Conservation (phyloP, 2,329 filamentous ascomycete species). For the Paraphaeosphaeria minitans region DNA sequence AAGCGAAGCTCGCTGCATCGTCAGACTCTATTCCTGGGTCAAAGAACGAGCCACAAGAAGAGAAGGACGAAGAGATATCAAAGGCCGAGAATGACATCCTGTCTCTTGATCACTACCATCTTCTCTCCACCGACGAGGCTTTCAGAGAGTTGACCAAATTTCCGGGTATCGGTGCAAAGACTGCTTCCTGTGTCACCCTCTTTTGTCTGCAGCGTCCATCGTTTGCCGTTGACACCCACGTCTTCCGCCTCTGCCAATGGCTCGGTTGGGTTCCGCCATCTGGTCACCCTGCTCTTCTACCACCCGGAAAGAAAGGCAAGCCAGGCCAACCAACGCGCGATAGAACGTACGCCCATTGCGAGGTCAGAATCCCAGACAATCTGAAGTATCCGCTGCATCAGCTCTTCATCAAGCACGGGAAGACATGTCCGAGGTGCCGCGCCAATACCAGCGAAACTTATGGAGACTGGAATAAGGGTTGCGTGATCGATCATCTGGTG, state of each 20-base stretch:
- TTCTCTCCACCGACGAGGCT: slow-evolving; percentile 60
- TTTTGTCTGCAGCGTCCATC: slow-evolving; percentile 68
- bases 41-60: slow-evolving; percentile 53
- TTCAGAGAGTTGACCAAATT: slow-evolving; percentile 63
- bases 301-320: slow-evolving; percentile 44
- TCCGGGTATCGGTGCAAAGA: slow-evolving; percentile 70
- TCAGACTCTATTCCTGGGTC: slow-evolving; percentile 48
- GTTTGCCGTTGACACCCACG: slow-evolving; percentile 71
- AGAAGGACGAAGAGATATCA: slow-evolving; percentile 63
- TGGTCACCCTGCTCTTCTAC: slow-evolving; percentile 39
- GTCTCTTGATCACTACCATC: slow-evolving; percentile 67
- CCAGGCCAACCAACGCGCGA: slow-evolving; percentile 55
- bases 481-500: slow-evolving; percentile 68
- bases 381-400: slow-evolving; percentile 68
- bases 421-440: slow-evolving; percentile 63
- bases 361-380: slow-evolving; percentile 65
- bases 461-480: slow-evolving; percentile 67
- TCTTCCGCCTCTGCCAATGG: slow-evolving; percentile 67
- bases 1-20: slow-evolving; percentile 51
- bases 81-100: slow-evolving; percentile 64
- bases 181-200: slow-evolving; percentile 66
- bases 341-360: slow-evolving; percentile 64
- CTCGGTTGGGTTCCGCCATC: slow-evolving; percentile 64
- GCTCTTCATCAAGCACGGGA: slow-evolving; percentile 66
- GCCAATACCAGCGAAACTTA: slow-evolving; percentile 66